phyloP scores from a whole-genome alignment of 2,329 filamentous ascomycete species.

The Capronia coronata region DNA sequence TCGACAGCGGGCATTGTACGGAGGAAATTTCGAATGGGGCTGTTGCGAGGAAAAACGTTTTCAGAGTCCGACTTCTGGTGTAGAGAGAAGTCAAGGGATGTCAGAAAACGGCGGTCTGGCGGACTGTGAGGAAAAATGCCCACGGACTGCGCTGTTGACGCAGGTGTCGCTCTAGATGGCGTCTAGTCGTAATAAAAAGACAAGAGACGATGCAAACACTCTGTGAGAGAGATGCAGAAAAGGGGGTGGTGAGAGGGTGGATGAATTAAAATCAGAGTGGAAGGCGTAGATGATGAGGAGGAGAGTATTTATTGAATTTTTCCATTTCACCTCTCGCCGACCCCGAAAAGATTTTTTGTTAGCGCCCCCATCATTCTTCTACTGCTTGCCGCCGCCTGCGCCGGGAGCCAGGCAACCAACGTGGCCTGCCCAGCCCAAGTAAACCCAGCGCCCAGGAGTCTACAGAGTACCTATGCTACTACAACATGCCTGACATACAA shows the following conservation, averaged over 20 bases:
- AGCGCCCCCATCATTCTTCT: slow-evolving; percentile 1
- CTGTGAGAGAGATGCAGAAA: slow-evolving; percentile 22
- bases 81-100: slow-evolving; percentile 13
- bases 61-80: neutral
- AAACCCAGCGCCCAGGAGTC: neutral
- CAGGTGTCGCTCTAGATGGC: slow-evolving; percentile 22
- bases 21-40: slow-evolving; percentile 58
- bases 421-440: neutral
- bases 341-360: slow-evolving; percentile 3
- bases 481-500: too few species aligned
- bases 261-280: slow-evolving; percentile 11
- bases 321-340: neutral
- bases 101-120: slow-evolving; percentile 22
- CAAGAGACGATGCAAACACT: slow-evolving; percentile 21
- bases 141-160: slow-evolving; percentile 22
- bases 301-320: slow-evolving; percentile 13
- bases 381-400: neutral
- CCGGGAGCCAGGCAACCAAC: neutral
- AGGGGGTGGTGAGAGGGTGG: slow-evolving; percentile 7
- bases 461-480: too few species aligned
- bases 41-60: slow-evolving; percentile 45
- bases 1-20: slow-evolving; percentile 46
- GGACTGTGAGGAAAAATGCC: slow-evolving; percentile 8
- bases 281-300: slow-evolving; percentile 7
- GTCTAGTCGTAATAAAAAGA: slow-evolving; percentile 16